phyloP scores from a whole-genome alignment of 2,329 filamentous ascomycete species.

The Venturia carpophila region DNA sequence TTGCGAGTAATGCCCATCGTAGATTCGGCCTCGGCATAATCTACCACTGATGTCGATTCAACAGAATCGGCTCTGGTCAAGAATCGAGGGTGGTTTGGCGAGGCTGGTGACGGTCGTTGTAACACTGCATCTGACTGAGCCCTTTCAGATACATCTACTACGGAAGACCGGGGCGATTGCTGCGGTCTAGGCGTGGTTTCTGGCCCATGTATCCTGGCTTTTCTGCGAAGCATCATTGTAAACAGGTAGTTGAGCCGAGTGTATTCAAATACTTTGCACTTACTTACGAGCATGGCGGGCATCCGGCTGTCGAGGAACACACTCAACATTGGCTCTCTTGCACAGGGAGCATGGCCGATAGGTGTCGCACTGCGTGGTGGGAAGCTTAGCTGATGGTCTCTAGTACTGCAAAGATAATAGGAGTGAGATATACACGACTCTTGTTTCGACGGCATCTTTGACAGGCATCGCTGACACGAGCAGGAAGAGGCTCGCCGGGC shows the following conservation, averaged over 20 bases:
- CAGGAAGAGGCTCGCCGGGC: conserved; percentile 18
- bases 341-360: conserved; percentile 31
- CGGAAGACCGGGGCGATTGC: neutral
- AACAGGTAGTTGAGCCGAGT: neutral
- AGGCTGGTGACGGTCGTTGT: neutral
- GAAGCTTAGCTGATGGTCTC: neutral
- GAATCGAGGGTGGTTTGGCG: neutral
- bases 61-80: neutral
- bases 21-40: conserved; percentile 29
- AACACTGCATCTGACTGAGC: neutral
- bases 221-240: neutral
- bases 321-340: conserved; percentile 26
- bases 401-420: too few relatives aligned
- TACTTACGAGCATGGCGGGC: conserved; percentile 20
- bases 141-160: neutral
- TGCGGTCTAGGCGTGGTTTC: neutral
- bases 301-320: conserved; percentile 20
- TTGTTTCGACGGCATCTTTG: conserved; percentile 29
- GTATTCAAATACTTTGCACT: conserved; percentile 12
- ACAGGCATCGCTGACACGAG: conserved; percentile 26
- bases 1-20: conserved; percentile 31
- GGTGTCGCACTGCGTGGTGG: conserved; percentile 26
- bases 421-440: conserved; percentile 24
- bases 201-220: neutral
- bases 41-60: neutral